phyloP scores from a whole-genome alignment of 2,329 filamentous ascomycete genomes.

The Fusarium zealandicum region DNA sequence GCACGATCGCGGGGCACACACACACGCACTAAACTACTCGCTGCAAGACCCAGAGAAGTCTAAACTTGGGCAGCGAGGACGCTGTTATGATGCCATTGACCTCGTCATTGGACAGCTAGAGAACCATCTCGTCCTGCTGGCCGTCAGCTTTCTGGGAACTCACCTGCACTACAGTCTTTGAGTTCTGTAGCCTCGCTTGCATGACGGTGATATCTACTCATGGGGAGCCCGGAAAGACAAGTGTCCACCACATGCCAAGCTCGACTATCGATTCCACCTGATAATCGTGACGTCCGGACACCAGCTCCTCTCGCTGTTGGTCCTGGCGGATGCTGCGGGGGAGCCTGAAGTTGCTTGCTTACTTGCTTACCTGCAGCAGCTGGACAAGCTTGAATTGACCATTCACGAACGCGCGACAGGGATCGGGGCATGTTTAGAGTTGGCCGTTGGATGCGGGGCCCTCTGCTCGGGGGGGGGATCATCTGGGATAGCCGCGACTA shows the following conservation, averaged over 20 bases:
- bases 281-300: constrained; percentile 25
- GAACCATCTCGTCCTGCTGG: not conserved
- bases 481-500: too few species aligned
- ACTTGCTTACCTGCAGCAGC: too few species aligned
- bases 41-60: not conserved
- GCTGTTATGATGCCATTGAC: constrained; percentile 1
- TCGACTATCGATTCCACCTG: not conserved
- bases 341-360: too few species aligned
- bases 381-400: too few species aligned
- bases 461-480: too few species aligned
- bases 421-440: too few species aligned
- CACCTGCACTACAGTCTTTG: not conserved
- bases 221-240: not conserved
- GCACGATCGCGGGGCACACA: not conserved
- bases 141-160: not conserved
- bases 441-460: too few species aligned
- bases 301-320: not conserved
- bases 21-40: too few species aligned
- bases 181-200: constrained; percentile 1
- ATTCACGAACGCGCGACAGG: too few species aligned
- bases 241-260: constrained; percentile 11
- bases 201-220: constrained; percentile 18
- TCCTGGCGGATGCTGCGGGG: constrained; percentile 8
- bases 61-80: not conserved
- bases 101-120: not conserved